Percentiles rank a stretch among this genome's conserved stretches.
Evolutionary conservation across 257 asterid genomes (phyloP).

Genomic region (Penstemon barbatus): DNA sequence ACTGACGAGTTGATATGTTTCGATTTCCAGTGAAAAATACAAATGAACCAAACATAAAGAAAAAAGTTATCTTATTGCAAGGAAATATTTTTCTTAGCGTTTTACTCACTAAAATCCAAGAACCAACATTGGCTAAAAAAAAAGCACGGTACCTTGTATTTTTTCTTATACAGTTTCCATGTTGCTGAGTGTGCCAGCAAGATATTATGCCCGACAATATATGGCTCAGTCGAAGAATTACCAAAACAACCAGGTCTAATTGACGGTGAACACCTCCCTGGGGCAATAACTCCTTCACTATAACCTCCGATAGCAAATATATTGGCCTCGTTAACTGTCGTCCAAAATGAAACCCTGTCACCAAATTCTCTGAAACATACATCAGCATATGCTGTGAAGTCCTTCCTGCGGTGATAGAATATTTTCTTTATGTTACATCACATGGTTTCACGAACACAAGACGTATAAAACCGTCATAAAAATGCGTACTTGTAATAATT

Average conservation of each 20-base stretch:
- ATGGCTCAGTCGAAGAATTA: conserved; percentile 48
- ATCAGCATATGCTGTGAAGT: conserved; percentile 47
- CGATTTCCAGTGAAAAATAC: no score
- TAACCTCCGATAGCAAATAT: conserved; percentile 43
- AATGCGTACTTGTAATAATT: not conserved
- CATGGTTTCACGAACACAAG: not conserved
- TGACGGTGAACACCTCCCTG: conserved; percentile 39
- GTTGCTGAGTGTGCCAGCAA: conserved; percentile 53
- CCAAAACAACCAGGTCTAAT: conserved; percentile 28
- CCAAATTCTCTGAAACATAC: conserved; percentile 63
- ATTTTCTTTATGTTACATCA: not conserved
- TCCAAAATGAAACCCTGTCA: conserved; percentile 53
- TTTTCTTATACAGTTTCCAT: conserved; percentile 38
- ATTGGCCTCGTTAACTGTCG: conserved; percentile 55
- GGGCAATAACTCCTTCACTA: conserved; percentile 30
- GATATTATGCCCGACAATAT: conserved; percentile 43
- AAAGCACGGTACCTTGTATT: conserved; percentile 37
- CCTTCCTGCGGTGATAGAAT: conserved; percentile 37
- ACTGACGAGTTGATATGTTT: no score
- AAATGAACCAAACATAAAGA: no score
- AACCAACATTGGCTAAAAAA: no score
- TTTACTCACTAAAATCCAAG: no score
- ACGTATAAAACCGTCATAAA: not conserved
- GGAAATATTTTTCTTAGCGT: no score
- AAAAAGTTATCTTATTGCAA: no score